phyloP scores from a whole-genome alignment of 2,329 filamentous ascomycete species.

The Salinomyces thailandicus region DNA sequence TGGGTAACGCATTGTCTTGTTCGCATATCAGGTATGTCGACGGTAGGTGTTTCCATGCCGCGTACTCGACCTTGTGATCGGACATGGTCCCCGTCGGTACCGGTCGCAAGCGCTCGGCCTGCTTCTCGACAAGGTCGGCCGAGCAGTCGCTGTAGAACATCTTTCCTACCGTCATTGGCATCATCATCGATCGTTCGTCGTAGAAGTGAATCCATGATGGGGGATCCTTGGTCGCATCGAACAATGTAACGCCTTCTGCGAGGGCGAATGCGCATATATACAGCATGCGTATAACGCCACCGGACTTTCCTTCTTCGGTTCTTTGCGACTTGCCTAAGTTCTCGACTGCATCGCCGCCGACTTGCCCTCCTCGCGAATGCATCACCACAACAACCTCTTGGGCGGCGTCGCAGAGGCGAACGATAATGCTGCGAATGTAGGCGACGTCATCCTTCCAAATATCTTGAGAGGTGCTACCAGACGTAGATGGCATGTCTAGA shows the following conservation, averaged over 20 bases:
- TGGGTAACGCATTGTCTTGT: conserved; percentile 29
- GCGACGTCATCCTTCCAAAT: conserved; percentile 17
- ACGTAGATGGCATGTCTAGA: conserved; percentile 12
- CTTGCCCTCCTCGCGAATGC: conserved; percentile 19
- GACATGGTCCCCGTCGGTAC: conserved; percentile 16
- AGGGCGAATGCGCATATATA: conserved; percentile 19
- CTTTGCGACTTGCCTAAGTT: conserved; percentile 13
- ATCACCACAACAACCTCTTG: conserved; percentile 20
- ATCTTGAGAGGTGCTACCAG: conserved; percentile 7
- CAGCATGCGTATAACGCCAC: conserved; percentile 18
- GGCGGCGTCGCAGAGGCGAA: conserved; percentile 11
- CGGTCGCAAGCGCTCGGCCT: conserved; percentile 2
- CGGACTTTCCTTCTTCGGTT: conserved; percentile 7
- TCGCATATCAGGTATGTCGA: conserved; percentile 34
- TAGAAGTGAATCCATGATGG: conserved; percentile 5
- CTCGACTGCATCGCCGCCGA: conserved; percentile 18
- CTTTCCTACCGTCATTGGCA: conserved; percentile 4
- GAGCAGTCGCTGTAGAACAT: conserved; percentile 18
- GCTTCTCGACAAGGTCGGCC: conserved; percentile 7
- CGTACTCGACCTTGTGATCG: conserved; percentile 14
- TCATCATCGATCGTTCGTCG: conserved; percentile 1
- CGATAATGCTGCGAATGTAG: conserved; percentile 12
- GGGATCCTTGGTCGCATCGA: conserved; percentile 10
- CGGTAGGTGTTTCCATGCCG: conserved; percentile 31
- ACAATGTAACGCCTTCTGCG: conserved; percentile 12